phyloP scores from a whole-genome alignment of 2,329 filamentous ascomycete species.

The Phaeosphaeria sp. region DNA sequence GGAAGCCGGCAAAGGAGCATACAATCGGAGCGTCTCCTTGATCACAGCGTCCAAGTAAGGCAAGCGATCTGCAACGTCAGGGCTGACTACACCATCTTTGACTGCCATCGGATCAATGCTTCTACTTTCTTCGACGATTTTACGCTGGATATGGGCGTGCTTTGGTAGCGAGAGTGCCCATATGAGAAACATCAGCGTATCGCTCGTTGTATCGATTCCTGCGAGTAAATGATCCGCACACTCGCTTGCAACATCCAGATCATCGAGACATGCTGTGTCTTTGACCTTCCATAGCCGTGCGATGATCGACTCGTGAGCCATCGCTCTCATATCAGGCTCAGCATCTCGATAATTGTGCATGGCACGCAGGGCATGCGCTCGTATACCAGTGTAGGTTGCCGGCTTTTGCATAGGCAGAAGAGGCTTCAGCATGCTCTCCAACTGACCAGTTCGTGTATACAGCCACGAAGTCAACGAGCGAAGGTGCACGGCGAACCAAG shows the following conservation, averaged over 20 bases:
- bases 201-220: conserved; percentile 61
- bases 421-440: conserved; percentile 47
- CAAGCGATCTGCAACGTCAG: conserved; percentile 48
- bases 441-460: conserved; percentile 51
- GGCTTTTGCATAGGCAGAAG: conserved; percentile 60
- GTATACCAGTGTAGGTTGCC: conserved; percentile 60
- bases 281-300: conserved; percentile 12
- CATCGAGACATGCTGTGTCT: conserved; percentile 35
- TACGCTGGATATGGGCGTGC: conserved; percentile 53
- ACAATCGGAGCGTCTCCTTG: conserved; percentile 59
- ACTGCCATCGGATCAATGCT: conserved; percentile 17
- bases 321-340: not conserved
- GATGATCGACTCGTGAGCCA: conserved; percentile 10
- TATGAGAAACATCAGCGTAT: conserved; percentile 53
- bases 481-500: conserved; percentile 60
- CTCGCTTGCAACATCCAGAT: conserved; percentile 61
- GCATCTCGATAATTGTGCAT: conserved; percentile 30
- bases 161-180: conserved; percentile 46
- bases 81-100: conserved; percentile 31
- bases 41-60: conserved; percentile 58
- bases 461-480: conserved; percentile 57
- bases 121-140: conserved; percentile 53
- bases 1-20: conserved; percentile 60
- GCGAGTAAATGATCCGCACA: conserved; percentile 62
- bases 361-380: conserved; percentile 51